Percentiles rank a stretch among this genome's conserved stretches.
Conservation (phyloP, 176 grass and related monocot species). For the Musa schizocarpa region DNA sequence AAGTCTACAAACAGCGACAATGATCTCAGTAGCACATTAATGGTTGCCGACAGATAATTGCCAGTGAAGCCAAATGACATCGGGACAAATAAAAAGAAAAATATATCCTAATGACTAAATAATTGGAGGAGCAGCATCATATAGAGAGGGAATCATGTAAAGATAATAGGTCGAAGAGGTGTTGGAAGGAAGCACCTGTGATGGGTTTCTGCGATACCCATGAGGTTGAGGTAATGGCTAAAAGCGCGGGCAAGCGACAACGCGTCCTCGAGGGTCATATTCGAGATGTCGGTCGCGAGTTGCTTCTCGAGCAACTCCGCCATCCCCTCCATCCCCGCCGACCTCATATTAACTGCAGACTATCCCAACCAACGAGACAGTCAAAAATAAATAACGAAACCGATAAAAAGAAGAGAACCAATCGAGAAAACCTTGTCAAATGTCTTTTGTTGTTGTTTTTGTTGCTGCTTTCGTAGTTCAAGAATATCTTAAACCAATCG, state of each 20-base stretch:
- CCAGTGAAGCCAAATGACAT: not conserved
- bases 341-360: conserved; percentile 70
- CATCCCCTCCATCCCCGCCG: conserved; percentile 65
- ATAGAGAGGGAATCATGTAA: not conserved
- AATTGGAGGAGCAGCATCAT: not conserved
- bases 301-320: conserved; percentile 64
- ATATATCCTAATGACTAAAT: not conserved
- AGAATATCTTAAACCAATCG: no score
- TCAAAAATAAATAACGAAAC: not conserved
- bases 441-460: not conserved
- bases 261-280: conserved; percentile 72
- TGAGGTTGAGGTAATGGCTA: conserved; percentile 85
- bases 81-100: not conserved
- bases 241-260: conserved; percentile 72
- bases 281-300: conserved; percentile 52
- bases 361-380: conserved; percentile 12
- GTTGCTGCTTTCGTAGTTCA: no score
- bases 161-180: not conserved
- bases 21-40: not conserved
- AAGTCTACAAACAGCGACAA: not conserved
- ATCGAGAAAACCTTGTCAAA: not conserved
- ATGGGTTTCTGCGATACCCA: conserved; percentile 74
- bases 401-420: not conserved
- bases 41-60: not conserved
- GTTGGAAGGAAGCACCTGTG: conserved; percentile 38